Evolutionary conservation across 2,329 filamentous ascomycete species (phyloP), one percentile per base, ranked within the genome.

Genomic region (Pseudohalonectria lignicola): DNA sequence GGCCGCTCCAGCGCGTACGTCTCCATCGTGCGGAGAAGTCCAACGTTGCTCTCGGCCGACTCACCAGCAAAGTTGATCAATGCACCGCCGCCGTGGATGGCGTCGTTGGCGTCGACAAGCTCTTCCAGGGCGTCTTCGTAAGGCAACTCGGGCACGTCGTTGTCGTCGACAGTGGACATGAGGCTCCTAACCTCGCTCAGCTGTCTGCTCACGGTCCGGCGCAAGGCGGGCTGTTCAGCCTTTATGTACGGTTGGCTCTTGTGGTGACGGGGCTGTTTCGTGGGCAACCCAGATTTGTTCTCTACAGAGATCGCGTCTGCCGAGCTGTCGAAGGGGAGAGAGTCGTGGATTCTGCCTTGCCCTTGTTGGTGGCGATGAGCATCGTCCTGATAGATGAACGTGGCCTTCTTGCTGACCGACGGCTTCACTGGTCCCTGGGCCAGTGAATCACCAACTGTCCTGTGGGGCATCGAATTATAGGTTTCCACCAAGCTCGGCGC

Each of bases 1-100:
- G 26, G 36, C 11, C 20, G 20, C 12, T n/a, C 29, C 9, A 16
- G 41, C 41, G 5, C 41, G 40, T 9, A 47, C 39, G 11, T 42
- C 33, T 49, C 45, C 26, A 30, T 8, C 15, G 39, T 18, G 13
- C 35, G 28, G 7, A 28, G 16, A 15, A 30, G 17, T 31, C 39
- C 35, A 11, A 37, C 17, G 26, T 29, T 30, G 9, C 16, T 10
- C 15, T 31, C 30, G 8, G 16, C 9, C 16, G 11, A 17, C n/a
- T n/a, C n/a, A n/a, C n/a, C n/a, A n/a, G n/a, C n/a, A n/a, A n/a
- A n/a, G n/a, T n/a, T n/a, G n/a, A n/a, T n/a, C n/a, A n/a, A n/a
- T 13, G 31, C 30, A 10, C 80, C 17, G 86, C 83, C 13, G 84
- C 79, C 79, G 79, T 86, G n/a, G n/a, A n/a, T n/a, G 49, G 79